These are phyloP conservation scores for Dryas octopetala DNA, from an alignment of 306 rosid genomes.

Conservation along the genomic window DNA sequence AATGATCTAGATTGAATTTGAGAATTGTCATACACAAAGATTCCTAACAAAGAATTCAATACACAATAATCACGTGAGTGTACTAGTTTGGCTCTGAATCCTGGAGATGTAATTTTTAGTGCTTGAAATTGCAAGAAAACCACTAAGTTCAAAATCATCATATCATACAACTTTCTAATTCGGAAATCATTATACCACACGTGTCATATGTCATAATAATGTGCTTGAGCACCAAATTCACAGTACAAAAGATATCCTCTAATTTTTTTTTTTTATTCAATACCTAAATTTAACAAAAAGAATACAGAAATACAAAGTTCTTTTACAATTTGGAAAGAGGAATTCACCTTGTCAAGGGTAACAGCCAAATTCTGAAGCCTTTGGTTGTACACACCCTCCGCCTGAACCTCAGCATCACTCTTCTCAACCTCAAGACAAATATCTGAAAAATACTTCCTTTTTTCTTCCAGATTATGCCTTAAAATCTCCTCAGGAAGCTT, in stretches of 20 bases:
- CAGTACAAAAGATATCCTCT: not conserved
- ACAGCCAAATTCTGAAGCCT: conserved; percentile 99
- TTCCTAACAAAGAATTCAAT: conserved; percentile 1
- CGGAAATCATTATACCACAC: not conserved
- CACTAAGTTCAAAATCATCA: conserved; percentile 1
- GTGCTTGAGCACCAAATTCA: not conserved
- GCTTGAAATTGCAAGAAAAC: not conserved
- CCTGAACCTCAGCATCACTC: conserved; percentile 98
- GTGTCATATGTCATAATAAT: not conserved
- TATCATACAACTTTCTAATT: not conserved
- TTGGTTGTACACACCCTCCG: conserved; percentile 98
- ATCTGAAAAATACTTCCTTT: conserved; percentile 84
- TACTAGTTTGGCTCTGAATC: not conserved
- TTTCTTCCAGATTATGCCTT: conserved; percentile 81
- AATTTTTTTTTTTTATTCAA: not conserved
- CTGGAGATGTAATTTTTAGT: not conserved
- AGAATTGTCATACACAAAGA: not conserved
- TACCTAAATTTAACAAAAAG: not conserved
- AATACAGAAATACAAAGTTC: not conserved
- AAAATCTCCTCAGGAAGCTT: conserved; percentile 92
- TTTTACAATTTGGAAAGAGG: not conserved
- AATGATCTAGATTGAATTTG: not conserved
- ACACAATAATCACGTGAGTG: not conserved
- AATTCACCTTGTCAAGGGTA: conserved; percentile 93
- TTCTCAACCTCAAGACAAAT: conserved; percentile 87